phyloP scores from a whole-genome alignment of 2,329 filamentous ascomycete species.

The Verticillium nubilum region DNA sequence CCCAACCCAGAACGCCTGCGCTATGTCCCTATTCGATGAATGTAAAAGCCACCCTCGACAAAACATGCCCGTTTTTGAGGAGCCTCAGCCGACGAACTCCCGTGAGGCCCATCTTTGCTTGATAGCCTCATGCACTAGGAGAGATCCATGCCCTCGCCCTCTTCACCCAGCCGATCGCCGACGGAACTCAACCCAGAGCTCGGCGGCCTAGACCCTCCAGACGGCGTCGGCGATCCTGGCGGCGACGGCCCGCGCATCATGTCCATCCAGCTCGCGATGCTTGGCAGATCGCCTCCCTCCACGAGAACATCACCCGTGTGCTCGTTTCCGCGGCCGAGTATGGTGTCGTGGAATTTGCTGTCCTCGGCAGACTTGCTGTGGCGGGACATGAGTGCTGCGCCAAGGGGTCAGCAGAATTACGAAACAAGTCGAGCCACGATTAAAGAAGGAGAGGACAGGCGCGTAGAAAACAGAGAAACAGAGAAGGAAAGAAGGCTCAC shows the following conservation, averaged over 20 bases:
- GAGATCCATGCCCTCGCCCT: constrained; percentile 41
- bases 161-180: constrained; percentile 38
- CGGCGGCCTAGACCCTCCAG: constrained; percentile 34
- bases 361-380: constrained; percentile 87
- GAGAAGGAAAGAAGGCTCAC: constrained; percentile 30
- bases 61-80: neutral
- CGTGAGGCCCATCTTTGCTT: neutral
- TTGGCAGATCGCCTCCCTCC: constrained; percentile 68
- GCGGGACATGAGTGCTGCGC: constrained; percentile 76
- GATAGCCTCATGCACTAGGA: constrained; percentile 18
- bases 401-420: neutral
- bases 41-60: neutral
- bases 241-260: constrained; percentile 25
- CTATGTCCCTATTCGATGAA: constrained; percentile 7
- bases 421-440: neutral
- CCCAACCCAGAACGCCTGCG: constrained; percentile 9
- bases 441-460: neutral
- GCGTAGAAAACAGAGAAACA: constrained; percentile 4
- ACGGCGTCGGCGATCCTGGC: constrained; percentile 9
- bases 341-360: constrained; percentile 76
- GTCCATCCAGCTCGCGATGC: constrained; percentile 54
- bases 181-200: constrained; percentile 55
- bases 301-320: constrained; percentile 62
- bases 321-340: constrained; percentile 70
- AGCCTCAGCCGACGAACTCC: neutral